These are phyloP conservation scores for Heimioporus sp. DNA, from an alignment of 768 basidiomycete species.

Conservation along the genomic window DNA sequence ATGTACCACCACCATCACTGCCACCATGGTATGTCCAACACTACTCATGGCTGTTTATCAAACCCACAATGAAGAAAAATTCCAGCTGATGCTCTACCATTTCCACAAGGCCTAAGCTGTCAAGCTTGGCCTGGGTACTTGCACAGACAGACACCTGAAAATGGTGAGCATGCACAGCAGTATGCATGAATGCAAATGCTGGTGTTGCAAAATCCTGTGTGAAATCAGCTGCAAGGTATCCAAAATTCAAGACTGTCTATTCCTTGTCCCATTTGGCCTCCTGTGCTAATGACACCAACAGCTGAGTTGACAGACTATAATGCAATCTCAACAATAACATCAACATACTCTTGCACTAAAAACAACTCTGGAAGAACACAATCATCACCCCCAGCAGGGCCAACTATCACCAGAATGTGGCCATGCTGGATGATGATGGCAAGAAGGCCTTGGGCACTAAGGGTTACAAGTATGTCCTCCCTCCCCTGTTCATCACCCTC, in stretches of 20 bases:
- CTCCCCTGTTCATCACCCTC: not conserved
- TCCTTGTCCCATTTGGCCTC: not conserved
- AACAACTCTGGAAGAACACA: constrained; percentile 97
- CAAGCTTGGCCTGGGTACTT: constrained; percentile 88
- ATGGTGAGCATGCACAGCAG: constrained; percentile 94
- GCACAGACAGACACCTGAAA: constrained; percentile 80
- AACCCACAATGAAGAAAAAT: constrained; percentile 99
- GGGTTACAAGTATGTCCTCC: constrained; percentile 84
- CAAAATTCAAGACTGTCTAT: constrained; percentile 93
- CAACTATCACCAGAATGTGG: constrained; percentile 91
- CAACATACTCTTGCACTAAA: constrained; percentile 92
- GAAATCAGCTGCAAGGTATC: constrained; percentile 97
- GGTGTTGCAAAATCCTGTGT: constrained; percentile 92
- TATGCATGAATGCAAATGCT: constrained; percentile 89
- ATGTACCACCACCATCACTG: not conserved
- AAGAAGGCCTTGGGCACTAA: constrained; percentile 95
- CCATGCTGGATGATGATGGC: constrained; percentile 93
- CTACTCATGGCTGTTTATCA: constrained; percentile 21
- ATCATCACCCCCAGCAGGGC: constrained; percentile 95
- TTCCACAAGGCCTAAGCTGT: constrained; percentile 97
- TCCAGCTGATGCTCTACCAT: constrained; percentile 91
- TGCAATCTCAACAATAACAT: constrained; percentile 98
- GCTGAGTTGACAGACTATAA: constrained; percentile 95
- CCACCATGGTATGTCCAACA: constrained; percentile 15
- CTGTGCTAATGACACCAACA: constrained; percentile 27